Percentiles rank a stretch among this genome's conserved stretches.
These are phyloP conservation scores for Solidago caesia DNA, from an alignment of 129 eudicot species.

Conservation along the genomic window DNA sequence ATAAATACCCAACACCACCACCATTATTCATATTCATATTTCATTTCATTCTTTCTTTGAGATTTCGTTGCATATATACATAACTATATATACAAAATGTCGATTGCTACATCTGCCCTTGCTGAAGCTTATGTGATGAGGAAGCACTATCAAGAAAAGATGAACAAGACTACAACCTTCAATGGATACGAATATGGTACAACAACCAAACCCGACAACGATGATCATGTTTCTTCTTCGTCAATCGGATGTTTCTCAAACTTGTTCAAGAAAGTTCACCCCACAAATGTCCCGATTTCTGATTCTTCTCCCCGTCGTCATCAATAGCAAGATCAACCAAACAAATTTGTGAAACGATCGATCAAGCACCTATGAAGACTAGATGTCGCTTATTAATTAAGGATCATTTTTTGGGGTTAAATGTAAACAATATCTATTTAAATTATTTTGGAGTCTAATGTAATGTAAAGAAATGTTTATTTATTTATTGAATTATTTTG, in stretches of 20 bases:
- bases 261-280: slow-evolving; percentile 41
- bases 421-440: background rate
- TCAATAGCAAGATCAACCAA: background rate
- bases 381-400: background rate
- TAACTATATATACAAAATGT: slow-evolving; percentile 9
- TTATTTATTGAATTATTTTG: too few relatives aligned
- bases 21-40: background rate
- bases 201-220: background rate
- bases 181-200: slow-evolving; percentile 1
- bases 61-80: background rate
- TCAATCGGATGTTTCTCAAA: slow-evolving; percentile 26
- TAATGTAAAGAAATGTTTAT: background rate
- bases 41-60: background rate
- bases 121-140: slow-evolving; percentile 44
- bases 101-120: slow-evolving; percentile 27
- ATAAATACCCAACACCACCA: background rate
- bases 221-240: background rate
- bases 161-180: slow-evolving; percentile 18
- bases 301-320: background rate
- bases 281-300: slow-evolving; percentile 2
- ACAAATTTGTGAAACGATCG: background rate
- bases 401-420: background rate
- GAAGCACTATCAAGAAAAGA: slow-evolving; percentile 37
- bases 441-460: background rate
- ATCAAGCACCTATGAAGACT: background rate